phyloP scores from a whole-genome alignment of 164 flowering plant species.

The grape (Vitis vinifera) region DNA sequence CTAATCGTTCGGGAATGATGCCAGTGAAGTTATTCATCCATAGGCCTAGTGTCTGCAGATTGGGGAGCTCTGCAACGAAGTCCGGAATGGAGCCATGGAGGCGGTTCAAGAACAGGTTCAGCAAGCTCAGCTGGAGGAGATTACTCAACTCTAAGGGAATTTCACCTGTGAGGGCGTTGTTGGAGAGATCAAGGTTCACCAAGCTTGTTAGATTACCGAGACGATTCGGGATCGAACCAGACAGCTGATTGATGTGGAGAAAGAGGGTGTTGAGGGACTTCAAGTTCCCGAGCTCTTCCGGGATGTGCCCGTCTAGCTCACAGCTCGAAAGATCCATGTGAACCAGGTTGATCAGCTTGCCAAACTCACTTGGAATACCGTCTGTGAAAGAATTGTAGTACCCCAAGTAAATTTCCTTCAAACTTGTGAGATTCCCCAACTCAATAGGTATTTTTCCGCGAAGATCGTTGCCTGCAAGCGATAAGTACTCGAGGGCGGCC shows the following conservation, averaged over 20 bases:
- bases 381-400: conserved; percentile 77
- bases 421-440: conserved; percentile 74
- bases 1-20: conserved; percentile 64
- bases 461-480: conserved; percentile 76
- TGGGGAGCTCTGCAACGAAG: conserved; percentile 62
- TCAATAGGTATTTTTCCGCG: conserved; percentile 72
- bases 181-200: conserved; percentile 76
- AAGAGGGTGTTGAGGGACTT: conserved; percentile 64
- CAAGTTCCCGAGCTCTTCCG: conserved; percentile 68
- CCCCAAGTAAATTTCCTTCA: conserved; percentile 69
- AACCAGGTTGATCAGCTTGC: conserved; percentile 58
- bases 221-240: conserved; percentile 70
- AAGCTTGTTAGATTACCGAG: conserved; percentile 71
- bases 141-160: conserved; percentile 69
- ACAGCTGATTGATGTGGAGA: conserved; percentile 61
- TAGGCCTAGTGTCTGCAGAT: conserved; percentile 56
- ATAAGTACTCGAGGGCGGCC: conserved; percentile 53
- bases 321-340: conserved; percentile 71
- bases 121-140: conserved; percentile 56
- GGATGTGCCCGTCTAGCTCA: conserved; percentile 71
- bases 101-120: conserved; percentile 86
- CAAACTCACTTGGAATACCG: conserved; percentile 80
- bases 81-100: conserved; percentile 88
- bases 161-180: conserved; percentile 78
- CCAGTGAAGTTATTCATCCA: conserved; percentile 98